Evolutionary conservation across 108 stramenopile genomes (phyloP), one percentile per base, ranked within the genome.

Genomic region (Cyclotella distinguenda): DNA sequence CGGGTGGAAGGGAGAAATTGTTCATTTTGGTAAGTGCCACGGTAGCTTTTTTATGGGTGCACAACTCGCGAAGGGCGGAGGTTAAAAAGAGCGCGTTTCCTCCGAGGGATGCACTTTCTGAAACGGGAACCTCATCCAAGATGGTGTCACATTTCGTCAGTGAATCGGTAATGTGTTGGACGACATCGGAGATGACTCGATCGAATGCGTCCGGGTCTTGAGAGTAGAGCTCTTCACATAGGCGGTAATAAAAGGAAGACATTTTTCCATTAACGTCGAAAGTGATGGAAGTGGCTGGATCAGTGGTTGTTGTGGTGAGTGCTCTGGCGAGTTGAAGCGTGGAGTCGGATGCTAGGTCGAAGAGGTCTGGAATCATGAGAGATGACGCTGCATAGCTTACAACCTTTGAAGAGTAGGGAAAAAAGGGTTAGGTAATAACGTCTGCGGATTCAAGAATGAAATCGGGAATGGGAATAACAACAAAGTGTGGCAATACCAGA

Each of bases 321-420:
- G 77, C 83, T 46, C 70, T 70, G 56, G 83, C 70, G 1, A 90
- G 70, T 66, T 90, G 86, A 30, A 64, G 36, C 7, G 60, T 21
- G 0, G 76, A 77, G 65, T 86, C 86, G 16, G 60, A 49, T 6
- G 74, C 87, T 13, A 76, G 75, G 60, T 84, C 83, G 61, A 93
- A 93, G 10, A 93, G 56, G 44, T 86, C 87, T 1, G 91, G 91
- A 34, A 69, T 80, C 80, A 90, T 83, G 16, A 93, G 74, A 15
- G 77, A 74, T 26, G 86, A 82, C 7, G 87, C 85, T 4, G 88
- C 82, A 66, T 93, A 93, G 61, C 76, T 85, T 21, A 90, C 87
- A 10, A 85, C 80, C 72, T 93, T 78, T 43, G 35, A 27, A 3
- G 42, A 36, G 74, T 12, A 56, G 21, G 45, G 30, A 50, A 38